Evolutionary conservation across 2,329 filamentous ascomycete species (phyloP).

Genomic region (Rutstroemia sp.): DNA sequence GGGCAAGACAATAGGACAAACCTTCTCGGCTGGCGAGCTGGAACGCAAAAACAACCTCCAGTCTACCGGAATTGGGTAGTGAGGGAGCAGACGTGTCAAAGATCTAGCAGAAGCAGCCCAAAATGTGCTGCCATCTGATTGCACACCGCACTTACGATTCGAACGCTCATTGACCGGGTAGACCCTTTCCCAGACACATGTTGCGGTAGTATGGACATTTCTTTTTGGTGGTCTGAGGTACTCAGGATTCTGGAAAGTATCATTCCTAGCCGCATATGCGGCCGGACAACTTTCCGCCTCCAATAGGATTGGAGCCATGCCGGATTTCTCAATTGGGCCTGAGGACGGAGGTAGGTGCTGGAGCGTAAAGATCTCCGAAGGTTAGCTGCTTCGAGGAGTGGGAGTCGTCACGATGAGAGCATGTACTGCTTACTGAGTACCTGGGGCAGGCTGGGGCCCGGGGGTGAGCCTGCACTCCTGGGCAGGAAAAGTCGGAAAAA

Average conservation of each 20-base stretch:
- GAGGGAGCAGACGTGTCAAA: not conserved
- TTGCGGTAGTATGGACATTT: constrained; percentile 5
- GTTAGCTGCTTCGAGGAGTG: not conserved
- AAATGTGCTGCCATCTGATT: constrained; percentile 4
- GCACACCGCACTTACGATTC: constrained; percentile 1
- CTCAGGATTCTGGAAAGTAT: constrained; percentile 1
- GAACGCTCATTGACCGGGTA: constrained; percentile 1
- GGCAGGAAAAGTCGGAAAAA: not conserved
- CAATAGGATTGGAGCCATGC: constrained; percentile 7
- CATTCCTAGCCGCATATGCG: constrained; percentile 3
- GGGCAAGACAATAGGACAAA: not conserved
- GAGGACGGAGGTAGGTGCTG: not conserved
- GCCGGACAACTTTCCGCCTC: constrained; percentile 2
- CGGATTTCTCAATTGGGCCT: not conserved
- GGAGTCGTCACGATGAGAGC: not conserved
- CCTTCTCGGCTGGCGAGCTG: not conserved
- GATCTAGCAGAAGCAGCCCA: not conserved
- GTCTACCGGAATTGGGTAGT: not conserved
- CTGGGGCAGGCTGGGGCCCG: not conserved
- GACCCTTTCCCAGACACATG: constrained; percentile 2
- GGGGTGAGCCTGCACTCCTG: not conserved
- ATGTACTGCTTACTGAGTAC: not conserved
- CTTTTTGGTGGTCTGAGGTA: constrained; percentile 1
- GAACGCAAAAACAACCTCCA: not conserved
- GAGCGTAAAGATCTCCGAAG: constrained; percentile 5